These are phyloP conservation scores for Colletotrichum cuscutae DNA, from an alignment of 2,329 filamentous ascomycete species.

Conservation along the genomic window DNA sequence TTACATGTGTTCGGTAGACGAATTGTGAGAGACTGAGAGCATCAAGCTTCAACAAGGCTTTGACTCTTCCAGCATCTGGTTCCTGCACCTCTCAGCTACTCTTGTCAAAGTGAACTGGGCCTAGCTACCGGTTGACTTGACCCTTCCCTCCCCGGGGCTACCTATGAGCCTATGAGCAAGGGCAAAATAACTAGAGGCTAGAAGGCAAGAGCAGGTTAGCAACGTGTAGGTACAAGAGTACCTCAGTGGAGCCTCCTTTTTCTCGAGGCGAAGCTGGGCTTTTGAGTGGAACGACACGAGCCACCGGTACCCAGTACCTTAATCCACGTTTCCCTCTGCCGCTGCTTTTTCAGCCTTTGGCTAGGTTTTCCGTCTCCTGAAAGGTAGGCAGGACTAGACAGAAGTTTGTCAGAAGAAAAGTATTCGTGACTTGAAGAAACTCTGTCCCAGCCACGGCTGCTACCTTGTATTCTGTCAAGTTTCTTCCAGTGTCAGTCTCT, in stretches of 20 bases:
- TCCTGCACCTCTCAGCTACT: not conserved
- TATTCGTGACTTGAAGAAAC: not conserved
- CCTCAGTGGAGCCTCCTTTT: slow-evolving; percentile 1
- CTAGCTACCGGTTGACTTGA: not conserved
- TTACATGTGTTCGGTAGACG: not conserved
- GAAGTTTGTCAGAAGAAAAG: not conserved
- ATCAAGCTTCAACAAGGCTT: not conserved
- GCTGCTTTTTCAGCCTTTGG: not conserved
- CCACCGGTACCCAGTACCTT: not conserved
- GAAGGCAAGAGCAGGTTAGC: not conserved
- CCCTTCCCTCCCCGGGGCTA: not conserved
- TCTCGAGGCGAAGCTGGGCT: not conserved
- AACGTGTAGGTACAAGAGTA: not conserved
- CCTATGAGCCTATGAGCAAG: not conserved
- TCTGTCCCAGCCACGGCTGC: slow-evolving; percentile 1
- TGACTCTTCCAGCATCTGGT: not conserved
- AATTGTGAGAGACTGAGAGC: not conserved
- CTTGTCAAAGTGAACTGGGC: not conserved
- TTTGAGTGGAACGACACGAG: not conserved
- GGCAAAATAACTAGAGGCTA: not conserved
- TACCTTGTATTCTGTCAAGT: not conserved
- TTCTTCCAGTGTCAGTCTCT: not conserved
- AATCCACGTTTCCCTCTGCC: not conserved
- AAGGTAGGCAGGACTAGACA: not conserved
- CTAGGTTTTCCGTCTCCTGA: not conserved